Conservation (phyloP, 768 basidiomycete genomes). For the Suillus lakei region DNA sequence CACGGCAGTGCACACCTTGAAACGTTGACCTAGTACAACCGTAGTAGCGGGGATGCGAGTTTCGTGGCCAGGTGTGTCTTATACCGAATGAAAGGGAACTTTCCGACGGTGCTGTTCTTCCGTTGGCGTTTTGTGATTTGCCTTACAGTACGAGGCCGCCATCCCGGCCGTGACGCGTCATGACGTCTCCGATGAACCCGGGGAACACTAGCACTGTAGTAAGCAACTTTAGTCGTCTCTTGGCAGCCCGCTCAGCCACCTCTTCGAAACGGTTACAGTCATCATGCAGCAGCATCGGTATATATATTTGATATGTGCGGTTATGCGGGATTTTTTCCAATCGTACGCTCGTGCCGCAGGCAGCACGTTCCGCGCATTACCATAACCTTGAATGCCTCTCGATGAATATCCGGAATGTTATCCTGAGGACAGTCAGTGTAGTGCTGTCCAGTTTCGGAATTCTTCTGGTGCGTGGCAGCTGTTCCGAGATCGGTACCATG, state of each 20-base stretch:
- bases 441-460: not conserved
- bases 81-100: not conserved
- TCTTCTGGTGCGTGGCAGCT: not conserved
- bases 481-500: not conserved
- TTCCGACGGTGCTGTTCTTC: not conserved
- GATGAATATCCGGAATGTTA: not conserved
- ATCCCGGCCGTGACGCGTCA: not conserved
- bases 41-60: not conserved
- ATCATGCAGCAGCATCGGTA: not conserved
- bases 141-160: too few relatives aligned
- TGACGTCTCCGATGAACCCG: constrained; percentile 1
- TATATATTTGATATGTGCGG: not conserved
- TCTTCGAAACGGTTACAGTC: not conserved
- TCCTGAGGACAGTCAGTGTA: not conserved
- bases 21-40: not conserved
- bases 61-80: not conserved
- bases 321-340: not conserved
- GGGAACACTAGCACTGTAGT: too few relatives aligned
- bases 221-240: constrained; percentile 1
- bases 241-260: not conserved
- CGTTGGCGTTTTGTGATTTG: not conserved
- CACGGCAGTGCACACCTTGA: not conserved
- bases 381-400: not conserved
- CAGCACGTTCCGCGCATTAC: not conserved
- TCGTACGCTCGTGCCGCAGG: not conserved